phyloP scores from a whole-genome alignment of 1,284 basidiomycete species.

The Rhodotorula glutinis region DNA sequence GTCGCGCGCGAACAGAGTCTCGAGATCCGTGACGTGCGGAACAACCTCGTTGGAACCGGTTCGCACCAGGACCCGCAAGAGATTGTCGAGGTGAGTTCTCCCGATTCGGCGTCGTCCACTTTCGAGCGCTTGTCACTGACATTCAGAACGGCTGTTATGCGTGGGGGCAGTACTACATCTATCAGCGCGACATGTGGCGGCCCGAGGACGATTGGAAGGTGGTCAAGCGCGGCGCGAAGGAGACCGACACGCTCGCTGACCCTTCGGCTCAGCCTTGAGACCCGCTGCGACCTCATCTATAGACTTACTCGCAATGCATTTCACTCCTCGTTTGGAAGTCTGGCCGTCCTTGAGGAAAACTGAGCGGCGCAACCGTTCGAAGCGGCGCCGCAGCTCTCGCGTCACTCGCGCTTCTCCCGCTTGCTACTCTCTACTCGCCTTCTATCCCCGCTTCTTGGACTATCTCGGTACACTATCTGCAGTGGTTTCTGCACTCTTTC shows the following conservation, averaged over 20 bases:
- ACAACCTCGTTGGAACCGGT: conserved; percentile 23
- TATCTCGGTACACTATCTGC: neutral
- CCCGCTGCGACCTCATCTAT: too few relatives aligned
- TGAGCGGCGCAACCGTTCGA: too few relatives aligned
- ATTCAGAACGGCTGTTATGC: too few relatives aligned
- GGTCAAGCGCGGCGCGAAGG: conserved; percentile 31
- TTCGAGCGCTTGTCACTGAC: too few relatives aligned
- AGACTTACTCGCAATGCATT: neutral
- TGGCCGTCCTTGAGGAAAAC: too few relatives aligned
- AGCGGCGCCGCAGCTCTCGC: neutral
- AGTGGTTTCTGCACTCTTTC: neutral
- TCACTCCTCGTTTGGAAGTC: neutral
- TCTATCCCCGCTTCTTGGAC: neutral
- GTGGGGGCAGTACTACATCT: conserved; percentile 35
- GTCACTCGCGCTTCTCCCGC: neutral
- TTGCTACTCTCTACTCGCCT: neutral
- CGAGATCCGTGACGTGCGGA: conserved; percentile 26
- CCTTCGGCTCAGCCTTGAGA: conserved; percentile 25
- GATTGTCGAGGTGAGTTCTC: conserved; percentile 23
- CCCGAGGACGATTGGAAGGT: conserved; percentile 35
- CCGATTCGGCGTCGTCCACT: too few relatives aligned
- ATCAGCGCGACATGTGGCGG: conserved; percentile 40
- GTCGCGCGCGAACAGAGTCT: conserved; percentile 13
- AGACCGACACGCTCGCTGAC: conserved; percentile 36
- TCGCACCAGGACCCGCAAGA: conserved; percentile 28